Evolutionary conservation across 2,329 filamentous ascomycete genomes (phyloP).

Genomic region (Aspergillus sp.): DNA sequence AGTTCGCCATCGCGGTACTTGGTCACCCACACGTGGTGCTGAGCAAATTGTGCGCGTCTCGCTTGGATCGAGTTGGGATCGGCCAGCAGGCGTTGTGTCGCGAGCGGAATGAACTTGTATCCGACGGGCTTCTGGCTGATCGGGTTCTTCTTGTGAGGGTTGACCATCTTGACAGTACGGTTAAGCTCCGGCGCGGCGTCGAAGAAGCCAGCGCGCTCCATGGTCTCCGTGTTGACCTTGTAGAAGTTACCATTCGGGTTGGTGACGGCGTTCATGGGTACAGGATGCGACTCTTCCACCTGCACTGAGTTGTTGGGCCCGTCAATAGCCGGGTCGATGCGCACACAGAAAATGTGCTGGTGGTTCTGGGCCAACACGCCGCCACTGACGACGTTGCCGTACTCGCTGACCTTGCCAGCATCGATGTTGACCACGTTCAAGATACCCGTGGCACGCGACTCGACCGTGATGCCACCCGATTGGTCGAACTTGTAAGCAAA

Average conservation of each 20-base stretch:
- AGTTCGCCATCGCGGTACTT: constrained; percentile 54
- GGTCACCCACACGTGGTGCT: constrained; percentile 59
- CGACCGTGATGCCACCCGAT: constrained; percentile 63
- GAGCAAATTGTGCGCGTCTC: constrained; percentile 56
- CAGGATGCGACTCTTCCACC: constrained; percentile 59
- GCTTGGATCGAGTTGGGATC: constrained; percentile 55
- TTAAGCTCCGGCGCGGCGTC: constrained; percentile 47
- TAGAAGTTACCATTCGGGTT: constrained; percentile 59
- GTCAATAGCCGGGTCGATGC: constrained; percentile 63
- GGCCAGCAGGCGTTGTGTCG: constrained; percentile 60
- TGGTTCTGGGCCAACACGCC: constrained; percentile 69
- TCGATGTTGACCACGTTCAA: constrained; percentile 67
- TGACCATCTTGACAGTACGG: constrained; percentile 61
- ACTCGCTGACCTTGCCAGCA: constrained; percentile 59
- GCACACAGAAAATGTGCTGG: constrained; percentile 72
- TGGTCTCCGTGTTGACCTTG: constrained; percentile 47
- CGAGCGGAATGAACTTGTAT: constrained; percentile 58
- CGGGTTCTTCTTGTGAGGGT: constrained; percentile 53
- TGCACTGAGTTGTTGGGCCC: constrained; percentile 57
- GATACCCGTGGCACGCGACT: constrained; percentile 69
- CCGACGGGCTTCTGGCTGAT: constrained; percentile 56
- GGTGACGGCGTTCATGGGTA: constrained; percentile 54
- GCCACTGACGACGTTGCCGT: constrained; percentile 66
- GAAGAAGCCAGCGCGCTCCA: constrained; percentile 52
- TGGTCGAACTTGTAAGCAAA: constrained; percentile 57